Percentiles rank a stretch among this genome's conserved stretches.
Evolutionary conservation across 805 yeast species (phyloP).

Genomic region (Komagataella pseudopastoris): DNA sequence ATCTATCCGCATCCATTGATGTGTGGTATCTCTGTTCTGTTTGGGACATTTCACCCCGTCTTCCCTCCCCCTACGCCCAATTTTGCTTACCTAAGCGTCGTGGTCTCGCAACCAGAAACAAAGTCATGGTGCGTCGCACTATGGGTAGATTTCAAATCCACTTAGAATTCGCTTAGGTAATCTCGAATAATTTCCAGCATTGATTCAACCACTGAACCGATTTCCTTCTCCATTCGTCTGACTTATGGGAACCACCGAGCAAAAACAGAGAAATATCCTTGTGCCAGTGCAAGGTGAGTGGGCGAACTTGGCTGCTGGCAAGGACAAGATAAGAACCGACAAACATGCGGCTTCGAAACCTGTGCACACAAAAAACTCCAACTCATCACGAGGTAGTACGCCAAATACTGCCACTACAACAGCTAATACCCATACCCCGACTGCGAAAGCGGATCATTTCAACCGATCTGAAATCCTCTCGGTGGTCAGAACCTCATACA

Average conservation of each 20-base stretch:
- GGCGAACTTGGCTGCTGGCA: not conserved
- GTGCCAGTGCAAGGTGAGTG: not conserved
- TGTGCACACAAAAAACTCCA: not conserved
- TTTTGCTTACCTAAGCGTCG: not conserved
- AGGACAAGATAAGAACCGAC: not conserved
- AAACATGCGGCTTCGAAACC: not conserved
- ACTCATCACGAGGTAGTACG: not conserved
- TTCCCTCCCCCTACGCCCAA: not conserved
- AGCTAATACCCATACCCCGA: not conserved
- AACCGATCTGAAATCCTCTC: not conserved
- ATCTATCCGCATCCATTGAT: not conserved
- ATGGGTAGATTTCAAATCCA: not conserved
- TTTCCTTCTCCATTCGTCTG: not conserved
- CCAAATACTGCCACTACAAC: not conserved
- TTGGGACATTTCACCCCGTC: not conserved
- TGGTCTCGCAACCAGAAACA: not conserved
- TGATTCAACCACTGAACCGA: not conserved
- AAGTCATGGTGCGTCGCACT: not conserved
- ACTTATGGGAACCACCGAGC: not conserved
- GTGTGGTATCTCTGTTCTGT: not conserved
- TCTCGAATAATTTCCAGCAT: not conserved
- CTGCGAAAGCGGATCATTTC: not conserved
- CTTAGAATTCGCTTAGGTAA: not conserved
- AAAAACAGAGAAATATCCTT: not conserved
- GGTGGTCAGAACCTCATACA: not conserved